Base-by-base conservation (phyloP, 169 alveolate genomes). In the Cryptosporidium muris region DNA sequence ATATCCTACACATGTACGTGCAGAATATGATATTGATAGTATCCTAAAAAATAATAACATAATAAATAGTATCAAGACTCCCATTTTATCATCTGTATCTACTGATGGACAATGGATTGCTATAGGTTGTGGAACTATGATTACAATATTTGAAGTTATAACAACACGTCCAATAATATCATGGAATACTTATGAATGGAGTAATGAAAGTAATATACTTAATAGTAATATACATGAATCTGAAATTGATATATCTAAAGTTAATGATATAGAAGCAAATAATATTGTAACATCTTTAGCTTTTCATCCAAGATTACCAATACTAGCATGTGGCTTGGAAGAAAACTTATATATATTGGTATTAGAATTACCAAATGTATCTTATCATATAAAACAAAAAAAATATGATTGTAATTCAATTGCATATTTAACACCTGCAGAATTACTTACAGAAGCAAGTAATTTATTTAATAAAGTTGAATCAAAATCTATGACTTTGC, bases 1-100 rank as follows among this genome's bases (percentile, higher is more conserved):
- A 51, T 95, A 93, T 81, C 98, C 98, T 16, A 92, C 95, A 16
- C 80, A 89, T 42, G 80, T 93, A 40, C 68, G 93, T 36, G 85
- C 92, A 34, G 89, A 91, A 64, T 94, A 90, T 82, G 92, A 82
- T 62, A 93, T 94, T 34, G 95, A 93, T 82, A 91, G 90, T 52
- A 40, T 89, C n/a, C 74, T 92, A 60, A 92, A 92, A 48, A 90
- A 92, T 66, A 81, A 34, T 94, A 94, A 40, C 80, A 80, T 43
- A 81, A 92, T 8, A 66, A 9, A 8, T 82, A 65, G 67, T 93
- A 43, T 92, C 91, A 90, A 93, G 89, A 80, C 88, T 85, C 25
- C 25, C 25, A 25, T 25, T 25, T 25, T 25, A 25, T 16, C 48
- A 16, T 74, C 85, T 37, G 67, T 38, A 6, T 74, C 85, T 5